Evolutionary conservation across 345 rosid genomes (phyloP).

Genomic region (Gossypium turneri): DNA sequence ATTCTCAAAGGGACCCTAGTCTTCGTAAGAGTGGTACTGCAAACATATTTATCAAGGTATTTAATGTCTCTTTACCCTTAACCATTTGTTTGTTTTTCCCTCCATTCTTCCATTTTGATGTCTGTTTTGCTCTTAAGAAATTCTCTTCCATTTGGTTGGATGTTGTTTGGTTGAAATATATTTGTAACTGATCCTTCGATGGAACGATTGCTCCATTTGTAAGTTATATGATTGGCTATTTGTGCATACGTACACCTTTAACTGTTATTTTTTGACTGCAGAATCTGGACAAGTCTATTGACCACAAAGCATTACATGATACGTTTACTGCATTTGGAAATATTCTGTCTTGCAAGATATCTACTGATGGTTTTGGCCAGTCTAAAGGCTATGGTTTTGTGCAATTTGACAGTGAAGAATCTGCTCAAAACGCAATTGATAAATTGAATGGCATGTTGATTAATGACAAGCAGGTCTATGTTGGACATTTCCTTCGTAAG

Average conservation of each 20-base stretch:
- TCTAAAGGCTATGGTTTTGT: slow-evolving; percentile 98
- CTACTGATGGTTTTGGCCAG: slow-evolving; percentile 70
- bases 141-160: not conserved
- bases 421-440: slow-evolving; percentile 77
- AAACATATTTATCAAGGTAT: slow-evolving; percentile 84
- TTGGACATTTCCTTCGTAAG: slow-evolving; percentile 86
- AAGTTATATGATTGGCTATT: not conserved
- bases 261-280: slow-evolving; percentile 18
- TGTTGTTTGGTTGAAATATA: not conserved
- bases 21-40: slow-evolving; percentile 84
- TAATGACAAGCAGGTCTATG: slow-evolving; percentile 88
- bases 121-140: too few species aligned
- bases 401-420: slow-evolving; percentile 74
- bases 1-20: slow-evolving; percentile 89
- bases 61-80: not conserved
- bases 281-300: slow-evolving; percentile 82
- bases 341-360: slow-evolving; percentile 87
- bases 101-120: not conserved
- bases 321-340: slow-evolving; percentile 82
- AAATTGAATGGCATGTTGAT: slow-evolving; percentile 86
- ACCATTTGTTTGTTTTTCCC: not conserved
- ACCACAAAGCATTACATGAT: slow-evolving; percentile 84
- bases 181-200: not conserved
- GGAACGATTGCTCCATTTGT: not conserved
- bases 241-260: not conserved